These are phyloP conservation scores for Acarospora socialis DNA, from an alignment of 2,329 filamentous ascomycete genomes.

Conservation along the genomic window DNA sequence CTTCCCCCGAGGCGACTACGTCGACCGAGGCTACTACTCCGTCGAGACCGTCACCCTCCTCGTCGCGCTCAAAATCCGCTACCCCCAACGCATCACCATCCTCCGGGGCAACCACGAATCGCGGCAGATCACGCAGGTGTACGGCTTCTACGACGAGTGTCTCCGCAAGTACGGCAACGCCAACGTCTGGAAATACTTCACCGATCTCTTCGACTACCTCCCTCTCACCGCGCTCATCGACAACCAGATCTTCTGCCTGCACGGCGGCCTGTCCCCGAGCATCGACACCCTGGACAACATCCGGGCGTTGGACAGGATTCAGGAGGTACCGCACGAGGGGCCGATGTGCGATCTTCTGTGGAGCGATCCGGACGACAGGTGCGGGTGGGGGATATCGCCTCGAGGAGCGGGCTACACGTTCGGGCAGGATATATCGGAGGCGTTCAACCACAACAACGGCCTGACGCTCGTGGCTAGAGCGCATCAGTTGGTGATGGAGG, in stretches of 20 bases:
- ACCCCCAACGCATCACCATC: conserved; percentile 94
- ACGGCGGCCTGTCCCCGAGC: conserved; percentile 90
- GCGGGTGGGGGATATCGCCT: conserved; percentile 90
- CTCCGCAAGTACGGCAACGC: conserved; percentile 97
- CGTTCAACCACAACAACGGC: conserved; percentile 98
- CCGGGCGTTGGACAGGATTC: conserved; percentile 83
- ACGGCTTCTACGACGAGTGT: conserved; percentile 98
- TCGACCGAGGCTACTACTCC: conserved; percentile 97
- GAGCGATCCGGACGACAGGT: conserved; percentile 95
- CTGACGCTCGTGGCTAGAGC: conserved; percentile 89
- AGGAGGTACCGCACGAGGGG: conserved; percentile 95
- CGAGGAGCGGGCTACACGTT: conserved; percentile 92
- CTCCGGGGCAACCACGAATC: conserved; percentile 98
- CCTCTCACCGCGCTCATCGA: conserved; percentile 94
- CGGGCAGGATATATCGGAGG: conserved; percentile 93
- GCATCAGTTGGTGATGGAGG: conserved; percentile 98
- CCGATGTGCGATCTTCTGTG: conserved; percentile 97
- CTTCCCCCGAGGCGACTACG: conserved; percentile 76
- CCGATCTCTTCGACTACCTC: conserved; percentile 96
- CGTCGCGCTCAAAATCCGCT: conserved; percentile 93
- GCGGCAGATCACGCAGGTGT: conserved; percentile 96
- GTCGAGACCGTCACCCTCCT: conserved; percentile 96
- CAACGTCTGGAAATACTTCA: conserved; percentile 99
- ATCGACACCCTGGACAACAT: conserved; percentile 96
- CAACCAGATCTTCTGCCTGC: conserved; percentile 97